Evolutionary conservation across 2,329 filamentous ascomycete genomes (phyloP).

Genomic region (Cryphonectria japonica): DNA sequence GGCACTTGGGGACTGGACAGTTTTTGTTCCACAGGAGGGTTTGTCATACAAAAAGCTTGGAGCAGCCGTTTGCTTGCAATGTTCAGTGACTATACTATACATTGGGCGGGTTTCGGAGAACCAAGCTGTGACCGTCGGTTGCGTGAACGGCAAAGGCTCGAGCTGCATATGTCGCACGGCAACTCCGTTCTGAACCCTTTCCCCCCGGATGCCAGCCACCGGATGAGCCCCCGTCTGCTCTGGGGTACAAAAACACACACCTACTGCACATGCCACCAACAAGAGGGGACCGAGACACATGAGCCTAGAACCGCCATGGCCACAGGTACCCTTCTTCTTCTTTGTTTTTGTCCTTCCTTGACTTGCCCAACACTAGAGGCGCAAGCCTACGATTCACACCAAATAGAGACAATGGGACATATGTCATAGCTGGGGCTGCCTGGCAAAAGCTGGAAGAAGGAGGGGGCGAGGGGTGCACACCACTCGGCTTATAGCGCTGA

Average conservation of each 20-base stretch:
- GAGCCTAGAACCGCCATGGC: too few relatives aligned
- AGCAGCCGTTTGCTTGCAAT: background rate
- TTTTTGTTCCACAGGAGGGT: background rate
- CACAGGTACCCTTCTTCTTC: background rate
- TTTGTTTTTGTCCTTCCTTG: background rate
- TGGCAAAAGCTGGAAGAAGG: background rate
- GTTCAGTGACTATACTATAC: background rate
- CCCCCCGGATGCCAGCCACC: background rate
- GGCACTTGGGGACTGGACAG: background rate
- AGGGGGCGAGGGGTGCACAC: background rate
- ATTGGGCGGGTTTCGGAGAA: background rate
- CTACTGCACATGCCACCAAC: too few relatives aligned
- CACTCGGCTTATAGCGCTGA: slow-evolving; percentile 1
- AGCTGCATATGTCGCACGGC: background rate
- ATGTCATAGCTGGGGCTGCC: too few relatives aligned
- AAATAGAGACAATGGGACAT: too few relatives aligned
- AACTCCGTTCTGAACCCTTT: background rate
- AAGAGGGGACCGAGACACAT: too few relatives aligned
- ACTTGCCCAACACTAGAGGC: too few relatives aligned
- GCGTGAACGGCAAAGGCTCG: background rate
- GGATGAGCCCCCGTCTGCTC: background rate
- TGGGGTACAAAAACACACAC: too few relatives aligned
- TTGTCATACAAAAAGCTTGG: background rate
- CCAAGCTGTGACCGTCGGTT: background rate
- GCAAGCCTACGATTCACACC: too few relatives aligned